Evolutionary conservation across 768 basidiomycete genomes (phyloP).

Genomic region (Suillus subluteus): DNA sequence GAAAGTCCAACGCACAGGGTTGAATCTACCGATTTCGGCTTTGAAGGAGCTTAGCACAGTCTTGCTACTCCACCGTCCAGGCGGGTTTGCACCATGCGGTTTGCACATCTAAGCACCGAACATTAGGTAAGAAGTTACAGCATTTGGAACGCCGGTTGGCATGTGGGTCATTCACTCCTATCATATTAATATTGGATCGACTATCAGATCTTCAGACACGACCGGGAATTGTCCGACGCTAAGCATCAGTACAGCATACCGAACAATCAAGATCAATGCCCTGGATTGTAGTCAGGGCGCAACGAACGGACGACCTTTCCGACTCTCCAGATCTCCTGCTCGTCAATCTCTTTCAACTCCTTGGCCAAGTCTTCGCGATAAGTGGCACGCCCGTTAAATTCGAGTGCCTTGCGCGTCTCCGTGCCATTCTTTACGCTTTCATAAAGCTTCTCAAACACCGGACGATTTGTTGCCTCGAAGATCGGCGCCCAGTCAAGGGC

Average conservation of each 20-base stretch:
- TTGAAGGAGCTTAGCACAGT: not conserved
- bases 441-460: slow-evolving; percentile 94
- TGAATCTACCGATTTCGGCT: not conserved
- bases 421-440: slow-evolving; percentile 93
- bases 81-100: not conserved
- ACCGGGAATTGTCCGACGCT: not conserved
- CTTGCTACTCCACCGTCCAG: not conserved
- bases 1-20: not conserved
- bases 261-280: not conserved
- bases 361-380: slow-evolving; percentile 92
- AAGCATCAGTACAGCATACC: not conserved
- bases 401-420: slow-evolving; percentile 95
- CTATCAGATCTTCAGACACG: not conserved
- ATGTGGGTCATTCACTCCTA: not conserved
- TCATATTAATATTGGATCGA: not conserved
- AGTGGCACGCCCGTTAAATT: slow-evolving; percentile 91
- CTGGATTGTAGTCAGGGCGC: slow-evolving; percentile 75
- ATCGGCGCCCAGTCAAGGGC: slow-evolving; percentile 99
- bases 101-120: not conserved
- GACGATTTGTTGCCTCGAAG: slow-evolving; percentile 92
- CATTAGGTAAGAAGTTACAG: not conserved
- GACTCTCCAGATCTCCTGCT: slow-evolving; percentile 99
- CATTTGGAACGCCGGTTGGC: not conserved
- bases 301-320: slow-evolving; percentile 92
- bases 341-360: slow-evolving; percentile 93